Percentiles rank a stretch among this genome's conserved stretches.
phyloP scores from a whole-genome alignment of 2,329 filamentous ascomycete species.

The Cadophora sp. region DNA sequence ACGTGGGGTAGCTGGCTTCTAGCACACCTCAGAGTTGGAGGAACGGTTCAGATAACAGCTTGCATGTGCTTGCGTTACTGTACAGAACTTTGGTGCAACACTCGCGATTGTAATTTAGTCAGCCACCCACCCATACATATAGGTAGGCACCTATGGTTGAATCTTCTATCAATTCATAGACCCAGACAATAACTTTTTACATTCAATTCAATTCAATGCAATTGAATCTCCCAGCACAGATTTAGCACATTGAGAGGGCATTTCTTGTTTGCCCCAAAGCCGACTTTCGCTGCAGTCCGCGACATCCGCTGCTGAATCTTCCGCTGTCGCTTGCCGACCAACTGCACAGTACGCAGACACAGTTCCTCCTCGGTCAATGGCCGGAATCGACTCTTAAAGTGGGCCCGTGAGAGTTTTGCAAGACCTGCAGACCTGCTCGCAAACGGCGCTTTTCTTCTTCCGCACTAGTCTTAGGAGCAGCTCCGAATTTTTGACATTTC shows the following conservation, averaged over 20 bases:
- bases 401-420: background rate
- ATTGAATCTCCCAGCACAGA: background rate
- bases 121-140: too few relatives aligned
- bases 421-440: background rate
- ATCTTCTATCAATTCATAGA: too few relatives aligned
- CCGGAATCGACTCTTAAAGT: background rate
- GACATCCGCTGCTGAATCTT: background rate
- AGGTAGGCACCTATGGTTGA: too few relatives aligned
- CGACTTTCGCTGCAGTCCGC: slow-evolving; percentile 3
- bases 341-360: too few relatives aligned
- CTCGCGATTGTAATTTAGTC: too few relatives aligned
- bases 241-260: background rate
- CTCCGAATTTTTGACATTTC: background rate
- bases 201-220: too few relatives aligned
- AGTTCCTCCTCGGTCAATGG: background rate
- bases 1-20: background rate
- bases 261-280: slow-evolving; percentile 1
- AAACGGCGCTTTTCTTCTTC: slow-evolving; percentile 1
- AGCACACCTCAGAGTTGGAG: too few relatives aligned
- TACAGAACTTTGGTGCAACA: background rate
- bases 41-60: background rate
- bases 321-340: too few relatives aligned
- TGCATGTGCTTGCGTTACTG: slow-evolving; percentile 1
- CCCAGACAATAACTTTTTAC: too few relatives aligned
- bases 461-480: background rate